Percentiles rank a stretch among this genome's conserved stretches.
Conservation (phyloP, 2,329 filamentous ascomycete genomes). For the Fusarium sp. region DNA sequence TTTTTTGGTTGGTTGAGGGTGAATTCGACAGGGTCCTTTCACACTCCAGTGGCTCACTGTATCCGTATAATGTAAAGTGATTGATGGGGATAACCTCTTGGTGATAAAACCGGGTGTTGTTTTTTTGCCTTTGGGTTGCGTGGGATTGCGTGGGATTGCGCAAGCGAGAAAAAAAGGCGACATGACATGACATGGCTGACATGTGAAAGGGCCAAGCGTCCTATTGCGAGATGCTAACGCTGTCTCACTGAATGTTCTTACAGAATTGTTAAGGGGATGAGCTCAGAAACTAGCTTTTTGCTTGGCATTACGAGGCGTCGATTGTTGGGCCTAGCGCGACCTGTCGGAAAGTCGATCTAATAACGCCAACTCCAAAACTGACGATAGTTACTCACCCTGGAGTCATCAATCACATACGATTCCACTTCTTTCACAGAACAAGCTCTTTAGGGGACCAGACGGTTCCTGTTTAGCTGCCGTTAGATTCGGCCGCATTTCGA, state of each 20-base stretch:
- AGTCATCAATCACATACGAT: background rate
- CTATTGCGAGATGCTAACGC: constrained; percentile 28
- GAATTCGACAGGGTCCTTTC: constrained; percentile 11
- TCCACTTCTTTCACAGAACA: background rate
- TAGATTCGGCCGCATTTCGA: constrained; percentile 25
- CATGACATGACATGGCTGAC: background rate
- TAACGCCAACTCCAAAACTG: background rate
- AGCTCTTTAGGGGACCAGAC: constrained; percentile 3
- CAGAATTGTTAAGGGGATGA: constrained; percentile 27
- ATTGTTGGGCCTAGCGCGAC: constrained; percentile 31
- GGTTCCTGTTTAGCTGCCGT: constrained; percentile 1
- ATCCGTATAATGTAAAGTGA: background rate
- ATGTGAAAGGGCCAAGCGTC: constrained; percentile 26
- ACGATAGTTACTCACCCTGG: constrained; percentile 17
- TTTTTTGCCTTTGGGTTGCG: background rate
- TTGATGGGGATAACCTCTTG: constrained; percentile 8
- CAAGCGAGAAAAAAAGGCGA: background rate
- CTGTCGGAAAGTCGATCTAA: background rate
- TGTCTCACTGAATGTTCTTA: constrained; percentile 13
- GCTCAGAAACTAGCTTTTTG: constrained; percentile 20
- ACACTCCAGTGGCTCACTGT: background rate
- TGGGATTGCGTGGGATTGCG: constrained; percentile 10
- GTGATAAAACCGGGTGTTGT: background rate
- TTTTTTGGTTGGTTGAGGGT: constrained; percentile 32
- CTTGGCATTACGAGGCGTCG: constrained; percentile 25